phyloP scores from a whole-genome alignment of 345 rosid species.

The Heritiera littoralis region DNA sequence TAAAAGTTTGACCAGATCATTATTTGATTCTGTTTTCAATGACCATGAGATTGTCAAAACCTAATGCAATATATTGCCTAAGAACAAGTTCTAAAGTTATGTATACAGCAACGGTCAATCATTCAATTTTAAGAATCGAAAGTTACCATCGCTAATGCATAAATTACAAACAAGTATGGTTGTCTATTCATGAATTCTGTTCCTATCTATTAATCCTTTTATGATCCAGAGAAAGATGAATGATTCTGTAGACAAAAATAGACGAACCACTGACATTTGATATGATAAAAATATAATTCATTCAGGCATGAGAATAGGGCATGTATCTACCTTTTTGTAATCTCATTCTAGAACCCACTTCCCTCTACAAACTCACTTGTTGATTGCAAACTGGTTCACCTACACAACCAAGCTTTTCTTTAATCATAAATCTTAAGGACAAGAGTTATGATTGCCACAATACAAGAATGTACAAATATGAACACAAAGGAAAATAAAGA shows the following conservation, averaged over 20 bases:
- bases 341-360: too few species aligned
- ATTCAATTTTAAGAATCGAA: not conserved
- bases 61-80: not conserved
- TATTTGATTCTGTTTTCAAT: not conserved
- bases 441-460: too few species aligned
- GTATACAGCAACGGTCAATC: not conserved
- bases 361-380: too few species aligned
- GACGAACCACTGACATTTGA: not conserved
- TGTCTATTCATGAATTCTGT: not conserved
- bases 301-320: too few species aligned
- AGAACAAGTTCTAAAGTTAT: not conserved
- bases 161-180: slow-evolving; percentile 8
- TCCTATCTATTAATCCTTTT: not conserved
- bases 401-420: too few species aligned
- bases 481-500: too few species aligned
- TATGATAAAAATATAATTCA: not conserved
- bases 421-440: too few species aligned
- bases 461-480: too few species aligned
- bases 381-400: too few species aligned
- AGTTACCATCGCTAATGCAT: not conserved
- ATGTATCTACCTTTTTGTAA: too few species aligned
- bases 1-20: too few species aligned
- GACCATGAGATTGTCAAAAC: not conserved
- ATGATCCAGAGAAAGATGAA: not conserved
- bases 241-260: not conserved